Base-by-base conservation (phyloP, 306 rosid genomes). In the Trichosanthes cucumerina region DNA sequence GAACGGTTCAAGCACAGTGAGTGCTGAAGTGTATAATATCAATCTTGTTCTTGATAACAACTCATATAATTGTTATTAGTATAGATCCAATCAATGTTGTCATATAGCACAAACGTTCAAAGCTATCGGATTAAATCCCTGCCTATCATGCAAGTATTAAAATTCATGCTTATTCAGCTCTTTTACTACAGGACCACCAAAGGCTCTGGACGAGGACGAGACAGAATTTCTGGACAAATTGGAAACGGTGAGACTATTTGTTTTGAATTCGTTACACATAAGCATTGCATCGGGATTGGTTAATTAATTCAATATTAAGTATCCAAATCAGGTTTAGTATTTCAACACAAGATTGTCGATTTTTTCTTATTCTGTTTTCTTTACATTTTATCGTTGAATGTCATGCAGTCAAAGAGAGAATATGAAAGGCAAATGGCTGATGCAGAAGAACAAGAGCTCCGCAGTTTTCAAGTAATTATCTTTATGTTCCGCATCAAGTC, bases 151-250 rank as follows among this genome's bases (percentile, higher is more conserved):
- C 38, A 47, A 78, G 31, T 43, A 62, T 53, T 64, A 36, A 64
- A 34, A 64, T 34, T 7, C 38, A 23, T 44, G 36, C 36, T 46
- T 68, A 28, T 46, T 39, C 47, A 57, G 24, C 18, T 36, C 15
- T 8, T 70, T 62, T 76, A 39, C 58, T 81, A 46, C 83, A 94
- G 96, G 98, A 80, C 98, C 98, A 11, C 97, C 98, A 56, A 95
- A 95, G 88, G 95, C 98, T 82, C 85, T 95, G 87, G 98, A 95
- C 2, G 97, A 92, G 26, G 98, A 95, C 6, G 98, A 92, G 92
- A 88, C 96, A 0, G 97, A 94, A 79, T 94, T 94, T 84, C 97
- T 95, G 78, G 97, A 95, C 15, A 90, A 79, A 19, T 83, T 80
- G 78, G 97, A 95, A 84, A 60, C 60, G 50, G 96, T 94, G 70